These are phyloP conservation scores for Beauveria sp. DNA, from an alignment of 2,329 filamentous ascomycete species.

Conservation along the genomic window DNA sequence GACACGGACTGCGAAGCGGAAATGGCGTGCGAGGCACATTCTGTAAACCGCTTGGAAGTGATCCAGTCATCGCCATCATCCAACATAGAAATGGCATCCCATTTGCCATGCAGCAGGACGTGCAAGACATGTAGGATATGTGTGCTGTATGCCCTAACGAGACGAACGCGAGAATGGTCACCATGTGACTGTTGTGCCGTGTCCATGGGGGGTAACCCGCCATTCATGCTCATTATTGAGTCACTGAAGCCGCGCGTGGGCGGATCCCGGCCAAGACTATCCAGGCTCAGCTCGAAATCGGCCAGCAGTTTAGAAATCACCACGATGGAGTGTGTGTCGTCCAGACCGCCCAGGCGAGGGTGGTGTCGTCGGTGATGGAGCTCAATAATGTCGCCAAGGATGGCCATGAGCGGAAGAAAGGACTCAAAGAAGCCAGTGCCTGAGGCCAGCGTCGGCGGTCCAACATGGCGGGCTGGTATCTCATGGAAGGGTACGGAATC, in stretches of 20 bases:
- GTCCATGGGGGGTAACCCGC: conserved; percentile 12
- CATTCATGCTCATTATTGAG: conserved; percentile 2
- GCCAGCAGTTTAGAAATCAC: conserved; percentile 30
- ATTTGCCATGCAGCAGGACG: conserved; percentile 41
- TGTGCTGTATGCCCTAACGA: conserved; percentile 39
- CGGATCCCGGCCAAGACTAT: conserved; percentile 20
- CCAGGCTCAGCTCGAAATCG: conserved; percentile 32
- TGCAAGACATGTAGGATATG: conserved; percentile 41
- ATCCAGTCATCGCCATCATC: conserved; percentile 43
- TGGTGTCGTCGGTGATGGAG: conserved; percentile 36
- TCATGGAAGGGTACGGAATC: conserved; percentile 23
- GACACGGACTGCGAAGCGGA: conserved; percentile 38
- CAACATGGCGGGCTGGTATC: conserved; percentile 27
- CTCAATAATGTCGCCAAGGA: conserved; percentile 42
- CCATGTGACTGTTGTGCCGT: conserved; percentile 6
- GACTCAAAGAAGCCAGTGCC: conserved; percentile 42
- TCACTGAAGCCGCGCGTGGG: conserved; percentile 10
- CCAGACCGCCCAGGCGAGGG: conserved; percentile 31
- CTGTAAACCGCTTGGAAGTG: conserved; percentile 35
- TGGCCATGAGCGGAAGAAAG: conserved; percentile 41
- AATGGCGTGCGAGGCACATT: conserved; percentile 40
- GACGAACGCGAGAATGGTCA: conserved; percentile 26
- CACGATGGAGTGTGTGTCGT: conserved; percentile 26
- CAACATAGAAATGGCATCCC: conserved; percentile 42
- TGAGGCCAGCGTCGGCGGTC: conserved; percentile 31